phyloP scores from a whole-genome alignment of 2,329 filamentous ascomycete species.

The Colletotrichum phormii region DNA sequence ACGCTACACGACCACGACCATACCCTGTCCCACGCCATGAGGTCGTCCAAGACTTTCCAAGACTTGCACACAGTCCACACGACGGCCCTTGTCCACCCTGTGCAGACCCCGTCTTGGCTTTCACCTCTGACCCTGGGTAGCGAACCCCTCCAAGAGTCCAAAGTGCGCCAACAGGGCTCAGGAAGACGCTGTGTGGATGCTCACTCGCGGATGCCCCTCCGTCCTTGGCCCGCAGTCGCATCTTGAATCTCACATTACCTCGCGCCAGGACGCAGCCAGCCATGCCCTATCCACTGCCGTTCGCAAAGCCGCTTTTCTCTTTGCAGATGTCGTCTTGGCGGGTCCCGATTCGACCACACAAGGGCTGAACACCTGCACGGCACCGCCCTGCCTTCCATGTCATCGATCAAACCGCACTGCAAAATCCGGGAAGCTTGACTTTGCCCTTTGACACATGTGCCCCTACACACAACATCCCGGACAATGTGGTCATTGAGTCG shows the following conservation, averaged over 20 bases:
- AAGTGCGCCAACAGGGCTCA: background rate
- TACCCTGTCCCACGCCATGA: slow-evolving; percentile 24
- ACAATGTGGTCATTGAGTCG: slow-evolving; percentile 9
- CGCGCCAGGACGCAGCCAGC: slow-evolving; percentile 29
- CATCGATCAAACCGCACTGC: slow-evolving; percentile 21
- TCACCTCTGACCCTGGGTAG: slow-evolving; percentile 17
- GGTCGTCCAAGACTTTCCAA: slow-evolving; percentile 34
- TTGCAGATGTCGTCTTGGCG: slow-evolving; percentile 30
- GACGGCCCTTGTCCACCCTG: slow-evolving; percentile 32
- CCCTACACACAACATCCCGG: background rate
- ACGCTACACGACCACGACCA: too few relatives aligned
- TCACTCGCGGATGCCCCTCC: slow-evolving; percentile 9
- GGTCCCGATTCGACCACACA: slow-evolving; percentile 12
- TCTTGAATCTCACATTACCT: slow-evolving; percentile 28
- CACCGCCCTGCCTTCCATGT: slow-evolving; percentile 20
- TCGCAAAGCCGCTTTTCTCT: slow-evolving; percentile 28
- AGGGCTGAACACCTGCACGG: slow-evolving; percentile 1
- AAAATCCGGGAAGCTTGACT: slow-evolving; percentile 8
- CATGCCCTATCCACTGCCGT: slow-evolving; percentile 20
- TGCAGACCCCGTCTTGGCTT: slow-evolving; percentile 34
- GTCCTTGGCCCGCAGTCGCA: slow-evolving; percentile 18
- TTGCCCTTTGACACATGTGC: slow-evolving; percentile 14
- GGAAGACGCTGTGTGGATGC: background rate
- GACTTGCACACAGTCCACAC: slow-evolving; percentile 28
- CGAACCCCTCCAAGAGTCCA: slow-evolving; percentile 2